phyloP scores from a whole-genome alignment of 2,329 filamentous ascomycete genomes.

The Colletotrichum lupini region DNA sequence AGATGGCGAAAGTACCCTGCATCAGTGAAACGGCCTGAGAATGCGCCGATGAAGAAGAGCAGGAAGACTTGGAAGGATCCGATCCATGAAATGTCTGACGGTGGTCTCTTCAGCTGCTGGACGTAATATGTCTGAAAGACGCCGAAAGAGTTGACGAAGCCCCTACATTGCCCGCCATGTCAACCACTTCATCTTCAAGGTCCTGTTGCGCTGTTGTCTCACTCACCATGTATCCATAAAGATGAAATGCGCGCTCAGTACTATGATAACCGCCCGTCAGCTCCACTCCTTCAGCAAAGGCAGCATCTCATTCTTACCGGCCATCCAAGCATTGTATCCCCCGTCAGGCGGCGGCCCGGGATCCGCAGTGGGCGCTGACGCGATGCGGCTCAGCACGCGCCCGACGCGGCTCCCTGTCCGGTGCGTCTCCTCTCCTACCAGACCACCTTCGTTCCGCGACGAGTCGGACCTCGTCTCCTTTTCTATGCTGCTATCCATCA shows the following conservation, averaged over 20 bases:
- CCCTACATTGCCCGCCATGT: constrained; percentile 41
- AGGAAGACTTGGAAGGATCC: constrained; percentile 57
- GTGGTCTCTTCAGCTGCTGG: constrained; percentile 43
- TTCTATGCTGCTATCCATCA: constrained; percentile 10
- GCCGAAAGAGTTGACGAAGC: constrained; percentile 58
- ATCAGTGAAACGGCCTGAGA: constrained; percentile 56
- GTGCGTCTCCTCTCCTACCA: neutral
- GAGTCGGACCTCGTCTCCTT: constrained; percentile 31
- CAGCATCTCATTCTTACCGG: constrained; percentile 8
- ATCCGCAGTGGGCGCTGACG: constrained; percentile 6
- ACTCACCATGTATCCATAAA: constrained; percentile 34
- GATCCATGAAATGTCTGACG: constrained; percentile 56
- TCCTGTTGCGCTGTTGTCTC: neutral
- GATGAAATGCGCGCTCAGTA: constrained; percentile 24
- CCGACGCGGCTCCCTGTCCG: constrained; percentile 17
- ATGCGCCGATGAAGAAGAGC: constrained; percentile 52
- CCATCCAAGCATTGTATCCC: constrained; percentile 28
- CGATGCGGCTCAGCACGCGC: constrained; percentile 29
- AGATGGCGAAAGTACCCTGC: constrained; percentile 54
- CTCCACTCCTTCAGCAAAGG: neutral
- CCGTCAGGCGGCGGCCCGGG: constrained; percentile 31
- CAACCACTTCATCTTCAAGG: neutral
- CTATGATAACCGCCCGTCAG: neutral
- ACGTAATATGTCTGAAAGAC: constrained; percentile 59
- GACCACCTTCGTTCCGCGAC: constrained; percentile 6